These are phyloP conservation scores for Albophoma yamanashiensis DNA, from an alignment of 2,329 filamentous ascomycete genomes.

Conservation along the genomic window DNA sequence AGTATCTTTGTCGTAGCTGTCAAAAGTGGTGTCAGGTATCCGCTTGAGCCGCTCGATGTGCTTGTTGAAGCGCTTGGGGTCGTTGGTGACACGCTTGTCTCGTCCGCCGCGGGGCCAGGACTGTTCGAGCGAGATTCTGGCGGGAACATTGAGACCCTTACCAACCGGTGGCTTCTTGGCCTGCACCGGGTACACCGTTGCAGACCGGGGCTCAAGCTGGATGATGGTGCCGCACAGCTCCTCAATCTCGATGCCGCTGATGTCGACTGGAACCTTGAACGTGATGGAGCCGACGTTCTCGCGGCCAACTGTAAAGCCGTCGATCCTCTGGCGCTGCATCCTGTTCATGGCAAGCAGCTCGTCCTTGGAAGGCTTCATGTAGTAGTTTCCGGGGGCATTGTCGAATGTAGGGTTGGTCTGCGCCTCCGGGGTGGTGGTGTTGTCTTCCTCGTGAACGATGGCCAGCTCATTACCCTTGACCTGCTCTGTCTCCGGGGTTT, in stretches of 20 bases:
- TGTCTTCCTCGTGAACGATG: slow-evolving; percentile 64
- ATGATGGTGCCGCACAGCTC: slow-evolving; percentile 72
- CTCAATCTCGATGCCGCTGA: slow-evolving; percentile 69
- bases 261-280: slow-evolving; percentile 74
- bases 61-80: slow-evolving; percentile 60
- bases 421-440: slow-evolving; percentile 16
- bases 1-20: slow-evolving; percentile 66
- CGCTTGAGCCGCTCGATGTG: slow-evolving; percentile 74
- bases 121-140: slow-evolving; percentile 78
- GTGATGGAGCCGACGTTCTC: slow-evolving; percentile 69
- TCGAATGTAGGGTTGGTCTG: slow-evolving; percentile 19
- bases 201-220: slow-evolving; percentile 62
- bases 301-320: slow-evolving; percentile 72
- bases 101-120: slow-evolving; percentile 69
- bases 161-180: slow-evolving; percentile 74
- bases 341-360: slow-evolving; percentile 73
- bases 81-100: slow-evolving; percentile 43
- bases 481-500: slow-evolving; percentile 57
- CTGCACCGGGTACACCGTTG: slow-evolving; percentile 75
- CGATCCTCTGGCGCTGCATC: slow-evolving; percentile 64
- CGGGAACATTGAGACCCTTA: slow-evolving; percentile 84
- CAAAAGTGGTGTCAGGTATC: slow-evolving; percentile 71
- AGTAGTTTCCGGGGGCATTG: slow-evolving; percentile 65
- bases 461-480: slow-evolving; percentile 66
- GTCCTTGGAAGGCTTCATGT: slow-evolving; percentile 67